Evolutionary conservation across 2,329 filamentous ascomycete species (phyloP), one percentile per base, ranked within the genome.

Genomic region (Fusarium papillatum): DNA sequence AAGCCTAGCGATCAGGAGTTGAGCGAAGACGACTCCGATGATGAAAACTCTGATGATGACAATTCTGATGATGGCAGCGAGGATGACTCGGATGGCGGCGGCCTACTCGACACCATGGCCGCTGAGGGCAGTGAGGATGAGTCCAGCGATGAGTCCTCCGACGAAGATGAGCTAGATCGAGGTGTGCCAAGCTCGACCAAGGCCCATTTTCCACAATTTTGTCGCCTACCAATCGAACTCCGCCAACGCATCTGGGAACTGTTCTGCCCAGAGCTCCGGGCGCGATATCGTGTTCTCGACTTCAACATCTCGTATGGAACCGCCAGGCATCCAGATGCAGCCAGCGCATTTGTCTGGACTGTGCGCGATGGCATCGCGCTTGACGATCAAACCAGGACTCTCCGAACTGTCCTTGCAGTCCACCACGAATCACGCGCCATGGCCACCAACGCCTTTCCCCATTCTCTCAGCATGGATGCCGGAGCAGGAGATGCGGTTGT

Each of bases 361-460:
- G 74, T 81, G 4, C 74, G 63, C 16, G 79, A 83, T 7, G 76
- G 79, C 8, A 19, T 72, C 1, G 73, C 65, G 5, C 78, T 85
- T 0, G 69, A 73, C 1, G 73, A 80, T 6, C 80, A 81, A n/a
- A 86, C 83, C 1, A 69, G 67, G 24, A 61, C 74, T 3, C 64
- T 81, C 2, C 81, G 84, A 10, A 68, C 73, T 6, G 71, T 86
- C 17, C 73, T 85, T 38, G 80, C 84, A 2, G 79, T 83, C 11
- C 79, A 84, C 43, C 74, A 78, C 10, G 84, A 86, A 71, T 83
- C 83, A n/a, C 84, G 85, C 31, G 74, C 68, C 17, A 66, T 85
- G 5, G 84, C 79, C 7, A 69, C 80, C 46, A 78, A 74, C 10
- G 73, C 68, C 4, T 83, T 81, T 13, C 85, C 85, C 0, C 74